Evolutionary conservation across 495 filamentous ascomycete genomes (phyloP).

Genomic region (Mytilinidion resinicola): DNA sequence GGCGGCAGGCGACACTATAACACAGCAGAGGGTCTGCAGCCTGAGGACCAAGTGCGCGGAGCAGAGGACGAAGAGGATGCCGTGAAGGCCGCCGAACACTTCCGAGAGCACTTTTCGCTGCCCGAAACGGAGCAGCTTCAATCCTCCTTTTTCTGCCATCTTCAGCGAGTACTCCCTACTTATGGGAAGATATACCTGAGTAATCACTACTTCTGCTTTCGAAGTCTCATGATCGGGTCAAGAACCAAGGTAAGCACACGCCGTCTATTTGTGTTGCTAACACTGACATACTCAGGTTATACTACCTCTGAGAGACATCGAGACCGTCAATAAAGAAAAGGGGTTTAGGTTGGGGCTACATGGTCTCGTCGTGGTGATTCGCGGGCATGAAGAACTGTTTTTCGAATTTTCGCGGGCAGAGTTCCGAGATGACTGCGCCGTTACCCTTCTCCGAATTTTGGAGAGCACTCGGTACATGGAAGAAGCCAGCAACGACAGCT

Average conservation of each 20-base stretch:
- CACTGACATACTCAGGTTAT: constrained; percentile 48
- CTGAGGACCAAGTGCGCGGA: constrained; percentile 57
- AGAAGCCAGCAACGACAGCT: constrained; percentile 62
- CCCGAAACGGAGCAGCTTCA: constrained; percentile 78
- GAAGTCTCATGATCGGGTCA: constrained; percentile 82
- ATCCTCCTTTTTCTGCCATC: constrained; percentile 82
- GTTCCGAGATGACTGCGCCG: constrained; percentile 77
- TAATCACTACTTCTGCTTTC: constrained; percentile 85
- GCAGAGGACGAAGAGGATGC: constrained; percentile 58
- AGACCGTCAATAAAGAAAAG: constrained; percentile 92
- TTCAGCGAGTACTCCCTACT: constrained; percentile 81
- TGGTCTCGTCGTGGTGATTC: constrained; percentile 83
- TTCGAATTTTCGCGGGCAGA: constrained; percentile 82
- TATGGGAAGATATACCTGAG: constrained; percentile 98
- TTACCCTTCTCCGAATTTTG: constrained; percentile 69
- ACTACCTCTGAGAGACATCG: constrained; percentile 82
- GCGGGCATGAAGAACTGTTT: constrained; percentile 92
- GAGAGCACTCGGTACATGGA: constrained; percentile 66
- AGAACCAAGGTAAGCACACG: constrained; percentile 59
- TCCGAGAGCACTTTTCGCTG: constrained; percentile 83
- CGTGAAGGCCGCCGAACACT: constrained; percentile 56
- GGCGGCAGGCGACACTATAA: constrained; percentile 86
- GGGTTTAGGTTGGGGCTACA: constrained; percentile 91
- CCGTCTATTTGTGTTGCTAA: not conserved
- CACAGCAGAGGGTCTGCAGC: constrained; percentile 60